Evolutionary conservation across 176 grass and related monocot genomes (phyloP).

Genomic region (Ananas comosus): DNA sequence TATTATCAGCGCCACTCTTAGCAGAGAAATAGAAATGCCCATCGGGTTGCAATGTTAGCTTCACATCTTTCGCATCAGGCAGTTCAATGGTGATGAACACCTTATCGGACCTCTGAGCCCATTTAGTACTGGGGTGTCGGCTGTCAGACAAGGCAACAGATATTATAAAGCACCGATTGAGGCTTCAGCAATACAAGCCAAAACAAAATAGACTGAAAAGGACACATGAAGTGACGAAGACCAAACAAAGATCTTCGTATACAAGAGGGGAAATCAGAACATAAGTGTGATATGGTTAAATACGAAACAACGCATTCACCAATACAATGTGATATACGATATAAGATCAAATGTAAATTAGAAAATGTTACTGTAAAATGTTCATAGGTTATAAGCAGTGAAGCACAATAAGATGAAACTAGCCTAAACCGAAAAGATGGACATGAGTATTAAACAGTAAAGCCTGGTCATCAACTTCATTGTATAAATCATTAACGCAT

Average conservation of each 20-base stretch:
- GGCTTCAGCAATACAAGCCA: not conserved
- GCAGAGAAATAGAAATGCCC: slow-evolving; percentile 69
- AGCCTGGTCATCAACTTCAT: no score
- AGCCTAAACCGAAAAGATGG: not conserved
- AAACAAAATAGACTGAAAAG: not conserved
- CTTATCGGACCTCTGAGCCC: slow-evolving; percentile 70
- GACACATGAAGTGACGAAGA: not conserved
- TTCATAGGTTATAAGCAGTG: no score
- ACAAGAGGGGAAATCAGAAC: not conserved
- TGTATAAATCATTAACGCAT: no score
- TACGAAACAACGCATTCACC: no score
- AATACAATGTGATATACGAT: no score
- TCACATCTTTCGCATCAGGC: slow-evolving; percentile 87
- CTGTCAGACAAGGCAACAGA: slow-evolving; percentile 26
- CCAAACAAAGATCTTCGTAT: not conserved
- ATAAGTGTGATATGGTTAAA: not conserved
- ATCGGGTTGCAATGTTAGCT: slow-evolving; percentile 67
- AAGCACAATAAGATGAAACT: not conserved
- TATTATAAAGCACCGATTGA: not conserved
- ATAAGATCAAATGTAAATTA: not conserved
- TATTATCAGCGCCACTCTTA: slow-evolving; percentile 38
- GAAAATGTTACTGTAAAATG: no score
- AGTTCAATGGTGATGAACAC: slow-evolving; percentile 68
- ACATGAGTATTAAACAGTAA: no score
- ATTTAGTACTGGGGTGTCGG: slow-evolving; percentile 83